Conservation (phyloP, 2,329 filamentous ascomycete genomes). For the Calonectria honghensis region DNA sequence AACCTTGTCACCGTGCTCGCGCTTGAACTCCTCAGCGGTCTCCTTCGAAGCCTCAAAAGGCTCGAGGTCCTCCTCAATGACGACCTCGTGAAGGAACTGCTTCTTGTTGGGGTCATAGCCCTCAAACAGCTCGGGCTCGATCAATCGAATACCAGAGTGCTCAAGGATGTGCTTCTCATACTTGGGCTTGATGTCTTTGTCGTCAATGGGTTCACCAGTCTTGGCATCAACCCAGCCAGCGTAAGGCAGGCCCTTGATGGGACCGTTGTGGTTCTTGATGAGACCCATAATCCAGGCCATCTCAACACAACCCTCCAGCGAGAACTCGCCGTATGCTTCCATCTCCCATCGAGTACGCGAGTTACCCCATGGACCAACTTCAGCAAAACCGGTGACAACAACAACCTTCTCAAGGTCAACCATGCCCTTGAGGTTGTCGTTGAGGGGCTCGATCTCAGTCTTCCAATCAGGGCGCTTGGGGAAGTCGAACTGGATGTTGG, state of each 20-base stretch:
- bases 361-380: constrained; percentile 98
- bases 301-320: constrained; percentile 96
- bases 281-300: constrained; percentile 99
- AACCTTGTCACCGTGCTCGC: constrained; percentile 97
- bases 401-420: constrained; percentile 99
- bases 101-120: constrained; percentile 99
- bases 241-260: constrained; percentile 96
- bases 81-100: constrained; percentile 97
- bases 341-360: constrained; percentile 99
- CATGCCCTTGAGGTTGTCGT: constrained; percentile 94
- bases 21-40: constrained; percentile 97
- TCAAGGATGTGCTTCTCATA: constrained; percentile 98
- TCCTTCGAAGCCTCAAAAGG: constrained; percentile 98
- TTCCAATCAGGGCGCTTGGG: constrained; percentile 94
- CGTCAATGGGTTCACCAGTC: constrained; percentile 94
- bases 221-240: constrained; percentile 98
- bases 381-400: constrained; percentile 96
- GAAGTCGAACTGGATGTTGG: constrained; percentile 99
- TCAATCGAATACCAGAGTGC: constrained; percentile 96
- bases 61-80: constrained; percentile 97
- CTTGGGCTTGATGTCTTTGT: constrained; percentile 98
- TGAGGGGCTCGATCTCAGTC: constrained; percentile 90
- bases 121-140: constrained; percentile 96
- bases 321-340: constrained; percentile 97
- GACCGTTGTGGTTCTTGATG: constrained; percentile 98